Conservation (phyloP, 2,329 filamentous ascomycete genomes). For the Fusarium coicis region DNA sequence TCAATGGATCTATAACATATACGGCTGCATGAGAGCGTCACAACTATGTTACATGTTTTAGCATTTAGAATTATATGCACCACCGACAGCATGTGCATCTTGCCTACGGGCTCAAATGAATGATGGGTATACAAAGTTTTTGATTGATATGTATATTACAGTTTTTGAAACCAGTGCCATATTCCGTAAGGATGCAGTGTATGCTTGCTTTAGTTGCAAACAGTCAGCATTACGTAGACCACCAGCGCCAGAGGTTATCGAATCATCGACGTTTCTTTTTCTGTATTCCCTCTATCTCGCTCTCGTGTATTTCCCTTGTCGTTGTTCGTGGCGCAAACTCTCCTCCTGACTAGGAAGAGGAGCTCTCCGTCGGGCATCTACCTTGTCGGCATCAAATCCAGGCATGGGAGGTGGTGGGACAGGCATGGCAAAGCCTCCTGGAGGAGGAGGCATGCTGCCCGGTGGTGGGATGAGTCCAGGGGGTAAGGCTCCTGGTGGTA, state of each 20-base stretch:
- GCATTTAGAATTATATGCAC: background rate
- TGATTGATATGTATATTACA: constrained; percentile 19
- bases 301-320: constrained; percentile 69
- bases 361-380: constrained; percentile 62
- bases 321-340: constrained; percentile 81
- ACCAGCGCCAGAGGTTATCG: constrained; percentile 42
- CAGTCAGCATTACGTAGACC: constrained; percentile 20
- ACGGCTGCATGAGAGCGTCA: background rate
- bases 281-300: constrained; percentile 51
- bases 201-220: background rate
- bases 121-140: constrained; percentile 10
- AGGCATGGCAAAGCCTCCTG: constrained; percentile 49
- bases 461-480: constrained; percentile 58
- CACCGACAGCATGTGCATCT: background rate
- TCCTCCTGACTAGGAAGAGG: constrained; percentile 87
- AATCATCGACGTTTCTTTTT: constrained; percentile 13
- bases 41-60: background rate
- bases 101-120: background rate
- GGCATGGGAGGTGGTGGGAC: constrained; percentile 55
- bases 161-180: background rate
- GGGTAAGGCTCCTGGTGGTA: constrained; percentile 58
- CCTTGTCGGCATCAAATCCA: constrained; percentile 47
- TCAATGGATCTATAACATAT: background rate
- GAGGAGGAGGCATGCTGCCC: constrained; percentile 49
- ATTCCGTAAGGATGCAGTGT: background rate